Base-by-base conservation (phyloP, 495 filamentous ascomycete genomes). In the Aspergillus egyptiacus region DNA sequence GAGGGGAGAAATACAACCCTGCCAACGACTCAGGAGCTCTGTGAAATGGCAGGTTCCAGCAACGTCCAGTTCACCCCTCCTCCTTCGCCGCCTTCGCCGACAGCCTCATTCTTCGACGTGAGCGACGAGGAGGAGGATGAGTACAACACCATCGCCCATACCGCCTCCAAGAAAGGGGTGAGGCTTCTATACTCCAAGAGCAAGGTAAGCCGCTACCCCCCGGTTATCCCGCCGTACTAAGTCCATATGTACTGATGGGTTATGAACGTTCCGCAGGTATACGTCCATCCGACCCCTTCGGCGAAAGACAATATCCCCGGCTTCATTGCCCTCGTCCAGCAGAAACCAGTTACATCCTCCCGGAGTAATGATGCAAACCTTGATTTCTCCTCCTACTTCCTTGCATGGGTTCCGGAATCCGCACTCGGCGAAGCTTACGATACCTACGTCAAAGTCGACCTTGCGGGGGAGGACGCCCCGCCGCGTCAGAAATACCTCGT, bases 101-200 rank as follows among this genome's bases (percentile, higher is more conserved):
- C 88, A 1, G 90, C 86, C 13, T 95, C 89, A 53, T 95, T 90
- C 74, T 97, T 96, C 77, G 93, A 91, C 58, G 76, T 96, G 72
- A 96, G 90, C 65, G 93, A 98, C 68, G 89, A 95, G 53, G 89
- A 95, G 37, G 94, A 98, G 67, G 84, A 82, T 54, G 93, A 90
- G 54, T 98, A 98, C 69, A 87, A 91, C 62, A 97, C 91, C 18
- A 93, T 98, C 65, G 88, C 89, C 8, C 89, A 94, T 63, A 82
- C 83, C 11, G 79, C 73, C 45, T 81, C 85, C 1, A 84, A 87
- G 2, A 79, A 82, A 50, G 91, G 93, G 5, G 94, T 98, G 33
- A 98, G 96, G 71, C 73, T 98, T n/a, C 71, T 98, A 20, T 96
- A 84, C 59, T 90, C 89, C 19, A 98, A 98, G 69, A 96, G 90